These are phyloP conservation scores for Alternaria angustiovoidea DNA, from an alignment of 2,329 filamentous ascomycete species.

Conservation along the genomic window DNA sequence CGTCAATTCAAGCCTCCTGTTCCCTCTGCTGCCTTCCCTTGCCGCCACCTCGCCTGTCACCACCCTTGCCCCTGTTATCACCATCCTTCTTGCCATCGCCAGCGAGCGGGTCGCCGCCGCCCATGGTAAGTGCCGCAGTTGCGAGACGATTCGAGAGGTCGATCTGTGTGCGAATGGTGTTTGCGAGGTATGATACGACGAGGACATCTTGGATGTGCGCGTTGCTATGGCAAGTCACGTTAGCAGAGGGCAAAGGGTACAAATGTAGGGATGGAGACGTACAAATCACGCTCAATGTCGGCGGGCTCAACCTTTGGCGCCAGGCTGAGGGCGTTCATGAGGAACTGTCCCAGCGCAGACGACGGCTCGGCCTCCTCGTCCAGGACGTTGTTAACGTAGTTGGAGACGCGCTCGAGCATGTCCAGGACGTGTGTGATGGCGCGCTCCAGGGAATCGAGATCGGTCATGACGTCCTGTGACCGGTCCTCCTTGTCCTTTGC, in stretches of 20 bases:
- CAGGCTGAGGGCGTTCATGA: constrained; percentile 91
- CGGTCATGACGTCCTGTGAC: constrained; percentile 76
- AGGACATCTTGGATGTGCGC: constrained; percentile 99
- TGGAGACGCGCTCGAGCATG: constrained; percentile 88
- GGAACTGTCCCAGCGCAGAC: constrained; percentile 90
- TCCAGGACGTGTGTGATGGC: constrained; percentile 87
- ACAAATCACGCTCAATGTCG: constrained; percentile 95
- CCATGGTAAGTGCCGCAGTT: constrained; percentile 63
- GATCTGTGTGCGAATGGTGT: constrained; percentile 98
- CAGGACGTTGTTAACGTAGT: constrained; percentile 91
- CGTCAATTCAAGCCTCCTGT: constrained; percentile 42
- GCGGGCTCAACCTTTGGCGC: constrained; percentile 92
- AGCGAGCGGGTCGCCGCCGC: constrained; percentile 49
- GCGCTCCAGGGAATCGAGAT: constrained; percentile 87
- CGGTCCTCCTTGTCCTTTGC: constrained; percentile 83
- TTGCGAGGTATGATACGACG: constrained; percentile 96
- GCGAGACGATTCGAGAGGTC: constrained; percentile 95
- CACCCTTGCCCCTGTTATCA: constrained; percentile 40
- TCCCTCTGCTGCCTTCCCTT: constrained; percentile 46
- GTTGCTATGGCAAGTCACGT: constrained; percentile 66
- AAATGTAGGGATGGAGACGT: constrained; percentile 44
- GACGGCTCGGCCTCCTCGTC: constrained; percentile 92
- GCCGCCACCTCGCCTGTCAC: constrained; percentile 43
- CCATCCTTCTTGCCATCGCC: constrained; percentile 47
- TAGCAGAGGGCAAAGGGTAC: constrained; percentile 33